Percentiles rank a stretch among this genome's conserved stretches.
phyloP scores from a whole-genome alignment of 345 rosid species.

The Pistacia vera region DNA sequence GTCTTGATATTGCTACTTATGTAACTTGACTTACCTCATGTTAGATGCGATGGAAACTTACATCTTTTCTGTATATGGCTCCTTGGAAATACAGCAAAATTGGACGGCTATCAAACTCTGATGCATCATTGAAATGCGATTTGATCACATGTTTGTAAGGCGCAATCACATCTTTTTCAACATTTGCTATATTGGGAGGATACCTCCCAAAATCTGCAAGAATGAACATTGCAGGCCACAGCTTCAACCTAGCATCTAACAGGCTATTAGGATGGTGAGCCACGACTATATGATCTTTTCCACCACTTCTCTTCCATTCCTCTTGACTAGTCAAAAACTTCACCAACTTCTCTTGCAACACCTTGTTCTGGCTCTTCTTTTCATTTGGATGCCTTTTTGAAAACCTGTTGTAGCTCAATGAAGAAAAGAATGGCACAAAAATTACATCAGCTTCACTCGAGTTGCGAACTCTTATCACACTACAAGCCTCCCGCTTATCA shows the following conservation, averaged over 20 bases:
- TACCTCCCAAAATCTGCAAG: conserved; percentile 94
- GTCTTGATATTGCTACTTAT: too few species aligned
- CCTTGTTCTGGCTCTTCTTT: conserved; percentile 61
- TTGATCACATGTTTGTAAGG: conserved; percentile 87
- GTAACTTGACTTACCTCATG: too few species aligned
- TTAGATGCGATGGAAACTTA: too few species aligned
- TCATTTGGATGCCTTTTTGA: conserved; percentile 64
- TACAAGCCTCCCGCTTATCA: conserved; percentile 42
- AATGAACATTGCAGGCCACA: conserved; percentile 81
- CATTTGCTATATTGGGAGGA: conserved; percentile 75
- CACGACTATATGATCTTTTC: conserved; percentile 71
- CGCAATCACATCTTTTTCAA: conserved; percentile 86
- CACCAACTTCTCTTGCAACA: conserved; percentile 72
- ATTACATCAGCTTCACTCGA: conserved; percentile 84
- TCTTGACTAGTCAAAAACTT: conserved; percentile 50
- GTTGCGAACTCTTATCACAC: conserved; percentile 74
- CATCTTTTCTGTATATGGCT: conserved; percentile 95
- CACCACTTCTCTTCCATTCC: conserved; percentile 86
- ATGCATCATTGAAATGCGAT: conserved; percentile 59
- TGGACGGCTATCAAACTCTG: conserved; percentile 69
- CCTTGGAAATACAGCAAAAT: conserved; percentile 93
- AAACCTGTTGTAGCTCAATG: conserved; percentile 73
- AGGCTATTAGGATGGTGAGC: conserved; percentile 99
- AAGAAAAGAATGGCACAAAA: conserved; percentile 91
- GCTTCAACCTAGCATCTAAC: conserved; percentile 72